A percentile compares a stretch with the other conserved stretches of the same genome.
Evolutionary conservation across 176 grass and related monocot genomes (phyloP).

Genomic region (Juncus effusus): DNA sequence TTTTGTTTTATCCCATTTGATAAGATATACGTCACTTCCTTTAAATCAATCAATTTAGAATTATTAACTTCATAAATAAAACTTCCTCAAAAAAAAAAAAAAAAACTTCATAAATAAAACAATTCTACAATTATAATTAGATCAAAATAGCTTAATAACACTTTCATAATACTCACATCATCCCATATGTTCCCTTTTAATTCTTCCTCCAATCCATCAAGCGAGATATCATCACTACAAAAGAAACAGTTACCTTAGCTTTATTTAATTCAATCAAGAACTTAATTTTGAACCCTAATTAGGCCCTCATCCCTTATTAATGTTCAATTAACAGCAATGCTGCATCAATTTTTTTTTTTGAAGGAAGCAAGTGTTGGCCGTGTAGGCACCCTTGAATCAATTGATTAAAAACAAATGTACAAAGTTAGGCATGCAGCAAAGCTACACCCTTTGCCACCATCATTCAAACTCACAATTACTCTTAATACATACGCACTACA

Average conservation of each 20-base stretch:
- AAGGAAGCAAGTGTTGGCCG: too few relatives aligned
- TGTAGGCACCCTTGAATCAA: too few relatives aligned
- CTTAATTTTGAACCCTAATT: too few relatives aligned
- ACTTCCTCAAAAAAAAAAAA: constrained; percentile 34
- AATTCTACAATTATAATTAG: constrained; percentile 5
- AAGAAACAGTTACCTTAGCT: not conserved
- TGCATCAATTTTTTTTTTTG: too few relatives aligned
- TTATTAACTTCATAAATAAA: constrained; percentile 27
- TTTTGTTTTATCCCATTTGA: constrained; percentile 56
- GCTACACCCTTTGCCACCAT: too few relatives aligned
- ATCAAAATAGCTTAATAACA: constrained; percentile 6
- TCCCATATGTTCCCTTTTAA: constrained; percentile 60
- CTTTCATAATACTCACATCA: constrained; percentile 43
- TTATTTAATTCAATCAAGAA: too few relatives aligned
- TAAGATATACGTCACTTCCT: constrained; percentile 59
- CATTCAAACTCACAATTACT: too few relatives aligned
- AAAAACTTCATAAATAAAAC: not conserved
- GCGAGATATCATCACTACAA: constrained; percentile 59
- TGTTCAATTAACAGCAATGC: too few relatives aligned
- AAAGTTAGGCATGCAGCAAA: too few relatives aligned
- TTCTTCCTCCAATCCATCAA: constrained; percentile 54
- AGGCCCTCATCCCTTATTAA: too few relatives aligned
- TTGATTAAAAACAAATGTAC: too few relatives aligned
- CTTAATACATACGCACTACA: too few relatives aligned
- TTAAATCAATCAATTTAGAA: constrained; percentile 19